Evolutionary conservation across 805 yeast genomes (phyloP), one percentile per base, ranked within the genome.

Genomic region (Cyberlindnera mrakii): DNA sequence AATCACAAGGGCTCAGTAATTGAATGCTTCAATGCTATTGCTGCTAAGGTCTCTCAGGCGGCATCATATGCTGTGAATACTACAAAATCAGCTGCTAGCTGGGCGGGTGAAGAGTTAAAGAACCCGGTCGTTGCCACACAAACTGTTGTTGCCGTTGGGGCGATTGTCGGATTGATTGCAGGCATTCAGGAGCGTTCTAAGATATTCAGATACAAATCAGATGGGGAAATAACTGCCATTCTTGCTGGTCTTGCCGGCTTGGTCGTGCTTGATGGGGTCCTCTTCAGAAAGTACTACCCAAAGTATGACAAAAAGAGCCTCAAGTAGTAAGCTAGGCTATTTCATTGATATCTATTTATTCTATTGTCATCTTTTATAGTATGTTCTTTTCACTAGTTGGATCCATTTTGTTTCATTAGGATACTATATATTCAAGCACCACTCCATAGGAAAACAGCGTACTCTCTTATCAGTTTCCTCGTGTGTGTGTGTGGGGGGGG

Each of bases 51-150:
- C 31, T 52, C 56, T 3, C 37, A 46, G n/a, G 55, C 57, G 6
- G 47, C 53, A 15, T 44, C 46, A 23, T 55, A 53, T 29, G 46
- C 52, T 15, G 41, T 41, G 11, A 46, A 53, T 16, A 38, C 58
- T 23, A 46, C 60, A 6, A 42, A 49, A 18, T 38, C 52, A 14
- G 55, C 60, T 15, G 41, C 52, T 19, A 46, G 43, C 14, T 44
- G 50, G 18, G 54, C 66, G 20, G 35, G 46, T 25, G 58, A 58
- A 30, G 84, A 78, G 58, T 66, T 80, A 49, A 69, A 77, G 54
- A 79, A 80, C 65, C 86, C 86, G 0, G 82, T 75, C 4, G 82
- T 80, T 37, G 63, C 74, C 16, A 60, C 75, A 29, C 84, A 80
- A 59, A 61, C 72, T 3, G 65, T 75, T 15, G 66, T 77, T 35